Evolutionary conservation across 768 basidiomycete genomes (phyloP).

Genomic region (Psilocybe cubensis): DNA sequence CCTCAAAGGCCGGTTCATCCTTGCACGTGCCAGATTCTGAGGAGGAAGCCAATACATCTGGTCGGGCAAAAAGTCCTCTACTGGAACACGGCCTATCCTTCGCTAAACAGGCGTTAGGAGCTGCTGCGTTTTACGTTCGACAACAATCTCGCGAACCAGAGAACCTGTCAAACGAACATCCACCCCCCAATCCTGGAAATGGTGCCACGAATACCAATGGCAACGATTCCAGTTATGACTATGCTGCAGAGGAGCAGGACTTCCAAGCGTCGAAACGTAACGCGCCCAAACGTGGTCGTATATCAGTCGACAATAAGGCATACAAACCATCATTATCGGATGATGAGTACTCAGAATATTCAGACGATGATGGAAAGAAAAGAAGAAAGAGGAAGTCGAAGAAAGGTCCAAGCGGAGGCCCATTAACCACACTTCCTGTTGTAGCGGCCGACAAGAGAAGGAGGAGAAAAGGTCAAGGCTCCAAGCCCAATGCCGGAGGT

Average conservation of each 20-base stretch:
- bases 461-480: constrained; percentile 51
- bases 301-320: constrained; percentile 81
- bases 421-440: constrained; percentile 68
- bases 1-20: constrained; percentile 58
- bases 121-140: constrained; percentile 68
- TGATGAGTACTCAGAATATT: constrained; percentile 64
- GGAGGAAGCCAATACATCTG: constrained; percentile 49
- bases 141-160: constrained; percentile 64
- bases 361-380: constrained; percentile 55
- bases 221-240: constrained; percentile 70
- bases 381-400: constrained; percentile 60
- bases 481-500: constrained; percentile 45
- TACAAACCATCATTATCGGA: constrained; percentile 72
- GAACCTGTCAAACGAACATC: constrained; percentile 31
- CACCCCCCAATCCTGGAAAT: constrained; percentile 29
- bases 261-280: constrained; percentile 46
- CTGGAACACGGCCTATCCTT: constrained; percentile 62
- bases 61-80: constrained; percentile 68
- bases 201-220: constrained; percentile 38
- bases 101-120: constrained; percentile 53
- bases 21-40: constrained; percentile 73
- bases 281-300: constrained; percentile 54
- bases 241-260: constrained; percentile 74
- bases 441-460: constrained; percentile 67
- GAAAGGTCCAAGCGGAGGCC: constrained; percentile 54